Evolutionary conservation across 352 stramenopile genomes (phyloP).

Genomic region (Elongisporangium prolatum): DNA sequence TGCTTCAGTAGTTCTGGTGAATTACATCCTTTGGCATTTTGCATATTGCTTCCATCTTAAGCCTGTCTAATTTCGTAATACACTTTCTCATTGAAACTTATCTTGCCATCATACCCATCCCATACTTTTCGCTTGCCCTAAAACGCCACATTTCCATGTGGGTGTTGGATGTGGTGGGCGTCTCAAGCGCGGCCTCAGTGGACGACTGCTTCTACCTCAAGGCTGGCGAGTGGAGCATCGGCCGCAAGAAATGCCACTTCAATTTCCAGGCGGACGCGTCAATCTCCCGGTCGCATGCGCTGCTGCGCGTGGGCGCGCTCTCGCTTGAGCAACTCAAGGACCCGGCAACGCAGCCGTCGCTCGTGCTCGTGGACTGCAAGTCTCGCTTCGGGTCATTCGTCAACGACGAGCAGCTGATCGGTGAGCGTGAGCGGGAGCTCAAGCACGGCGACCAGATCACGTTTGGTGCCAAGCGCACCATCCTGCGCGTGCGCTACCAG

Average conservation of each 20-base stretch:
- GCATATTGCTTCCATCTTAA: neutral
- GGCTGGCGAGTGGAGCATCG: constrained; percentile 79
- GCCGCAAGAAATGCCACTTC: constrained; percentile 80
- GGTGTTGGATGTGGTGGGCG: constrained; percentile 68
- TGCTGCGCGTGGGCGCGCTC: constrained; percentile 70
- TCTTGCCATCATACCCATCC: neutral
- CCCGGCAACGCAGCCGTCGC: constrained; percentile 44
- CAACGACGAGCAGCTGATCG: constrained; percentile 65
- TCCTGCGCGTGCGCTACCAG: constrained; percentile 78
- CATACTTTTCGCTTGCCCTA: neutral
- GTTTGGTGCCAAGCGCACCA: constrained; percentile 79
- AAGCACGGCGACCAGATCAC: constrained; percentile 72
- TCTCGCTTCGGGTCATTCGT: constrained; percentile 87
- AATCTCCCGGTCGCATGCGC: constrained; percentile 76
- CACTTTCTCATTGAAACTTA: neutral
- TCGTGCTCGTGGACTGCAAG: constrained; percentile 73
- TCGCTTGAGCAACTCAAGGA: constrained; percentile 51
- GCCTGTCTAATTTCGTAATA: neutral
- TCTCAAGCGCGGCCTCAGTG: constrained; percentile 18
- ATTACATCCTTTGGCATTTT: neutral
- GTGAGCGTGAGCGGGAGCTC: constrained; percentile 25
- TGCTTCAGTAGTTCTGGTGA: constrained; percentile 78
- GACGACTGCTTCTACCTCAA: constrained; percentile 77
- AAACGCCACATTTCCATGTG: constrained; percentile 36
- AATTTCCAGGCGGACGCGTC: constrained; percentile 80